Conservation (phyloP, 1,284 basidiomycete species). For the Ustilago trichophora region DNA sequence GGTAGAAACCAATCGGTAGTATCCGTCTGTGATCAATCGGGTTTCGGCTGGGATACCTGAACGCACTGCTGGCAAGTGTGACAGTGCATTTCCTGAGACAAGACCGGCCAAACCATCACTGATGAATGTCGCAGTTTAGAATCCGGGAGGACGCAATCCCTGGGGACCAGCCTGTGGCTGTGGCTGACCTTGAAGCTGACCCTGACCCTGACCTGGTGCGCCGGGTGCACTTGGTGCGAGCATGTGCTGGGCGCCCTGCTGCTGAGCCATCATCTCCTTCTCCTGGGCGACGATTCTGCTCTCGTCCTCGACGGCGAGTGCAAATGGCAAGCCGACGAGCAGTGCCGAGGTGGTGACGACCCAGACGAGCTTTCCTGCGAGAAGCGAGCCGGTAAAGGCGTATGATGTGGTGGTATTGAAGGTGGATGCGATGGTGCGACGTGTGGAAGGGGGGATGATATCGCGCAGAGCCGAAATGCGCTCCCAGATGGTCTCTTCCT, state of each 20-base stretch:
- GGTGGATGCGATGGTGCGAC: conserved; percentile 76
- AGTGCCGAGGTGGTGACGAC: conserved; percentile 91
- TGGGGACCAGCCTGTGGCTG: conserved; percentile 31
- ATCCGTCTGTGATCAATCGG: neutral
- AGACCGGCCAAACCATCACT: too few relatives aligned
- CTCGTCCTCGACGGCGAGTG: conserved; percentile 93
- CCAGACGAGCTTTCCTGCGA: conserved; percentile 90
- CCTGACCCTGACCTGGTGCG: conserved; percentile 6
- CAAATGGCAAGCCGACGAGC: conserved; percentile 89
- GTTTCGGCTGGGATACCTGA: too few relatives aligned
- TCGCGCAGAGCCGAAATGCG: conserved; percentile 90
- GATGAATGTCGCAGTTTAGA: conserved; percentile 43
- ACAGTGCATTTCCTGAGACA: neutral
- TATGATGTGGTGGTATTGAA: conserved; percentile 74
- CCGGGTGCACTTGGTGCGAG: conserved; percentile 22
- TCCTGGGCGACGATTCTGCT: conserved; percentile 92
- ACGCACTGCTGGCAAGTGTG: too few relatives aligned
- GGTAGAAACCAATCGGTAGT: too few relatives aligned
- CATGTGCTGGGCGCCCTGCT: conserved; percentile 81
- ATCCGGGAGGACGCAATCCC: conserved; percentile 59
- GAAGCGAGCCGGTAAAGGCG: conserved; percentile 73
- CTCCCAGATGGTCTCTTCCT: conserved; percentile 82
- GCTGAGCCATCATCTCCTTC: conserved; percentile 91
- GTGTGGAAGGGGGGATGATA: conserved; percentile 90
- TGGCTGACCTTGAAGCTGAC: conserved; percentile 8